A percentile compares a stretch with the other conserved stretches of the same genome.
These are phyloP conservation scores for Rhododendron williamsianum DNA, from an alignment of 148 eudicot species.

Conservation along the genomic window DNA sequence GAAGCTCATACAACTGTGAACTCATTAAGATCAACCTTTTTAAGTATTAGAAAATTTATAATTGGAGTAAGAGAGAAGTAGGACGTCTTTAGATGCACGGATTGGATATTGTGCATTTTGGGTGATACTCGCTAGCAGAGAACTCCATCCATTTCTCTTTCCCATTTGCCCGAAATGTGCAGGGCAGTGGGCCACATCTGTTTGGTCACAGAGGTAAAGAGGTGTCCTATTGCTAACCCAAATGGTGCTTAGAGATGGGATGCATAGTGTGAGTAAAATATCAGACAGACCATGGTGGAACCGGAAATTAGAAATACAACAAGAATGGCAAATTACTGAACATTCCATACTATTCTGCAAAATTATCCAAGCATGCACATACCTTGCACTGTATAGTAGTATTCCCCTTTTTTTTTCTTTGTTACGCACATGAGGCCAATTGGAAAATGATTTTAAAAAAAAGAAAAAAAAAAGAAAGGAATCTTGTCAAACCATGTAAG, in stretches of 20 bases:
- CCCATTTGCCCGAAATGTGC: background rate
- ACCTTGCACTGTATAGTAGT: background rate
- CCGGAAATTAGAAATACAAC: background rate
- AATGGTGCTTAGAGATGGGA: background rate
- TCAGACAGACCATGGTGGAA: background rate
- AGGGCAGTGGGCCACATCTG: background rate
- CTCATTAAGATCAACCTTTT: background rate
- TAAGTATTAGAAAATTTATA: background rate
- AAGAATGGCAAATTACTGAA: background rate
- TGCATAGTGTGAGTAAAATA: background rate
- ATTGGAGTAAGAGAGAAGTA: background rate
- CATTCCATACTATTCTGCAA: background rate
- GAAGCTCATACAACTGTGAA: background rate
- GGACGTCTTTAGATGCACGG: background rate
- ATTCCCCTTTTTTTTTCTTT: background rate
- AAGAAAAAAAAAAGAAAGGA: background rate
- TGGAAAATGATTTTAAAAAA: background rate
- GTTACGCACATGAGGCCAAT: background rate
- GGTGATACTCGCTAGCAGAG: background rate
- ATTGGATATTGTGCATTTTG: background rate
- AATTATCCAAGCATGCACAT: background rate
- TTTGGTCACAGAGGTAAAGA: background rate
- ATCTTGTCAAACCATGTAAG: conserved; percentile 71
- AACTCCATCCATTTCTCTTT: background rate
- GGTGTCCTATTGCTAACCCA: background rate